Percentiles rank a stretch among this genome's conserved stretches.
Conservation (phyloP, 345 rosid genomes). For the Syzygium grande region DNA sequence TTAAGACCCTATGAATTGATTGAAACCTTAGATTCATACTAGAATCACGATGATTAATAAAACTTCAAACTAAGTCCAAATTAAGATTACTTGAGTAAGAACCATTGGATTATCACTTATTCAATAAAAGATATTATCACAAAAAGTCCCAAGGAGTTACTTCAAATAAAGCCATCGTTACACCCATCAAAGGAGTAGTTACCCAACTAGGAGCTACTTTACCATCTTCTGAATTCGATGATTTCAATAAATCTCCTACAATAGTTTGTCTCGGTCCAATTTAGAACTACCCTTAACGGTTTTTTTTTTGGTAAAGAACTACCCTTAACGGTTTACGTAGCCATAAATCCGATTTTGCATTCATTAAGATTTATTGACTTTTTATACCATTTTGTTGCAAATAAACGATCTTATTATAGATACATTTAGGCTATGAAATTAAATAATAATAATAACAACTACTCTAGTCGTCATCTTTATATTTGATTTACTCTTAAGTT, state of each 20-base stretch:
- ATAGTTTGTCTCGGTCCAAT: background rate
- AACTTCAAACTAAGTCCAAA: background rate
- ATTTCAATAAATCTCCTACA: background rate
- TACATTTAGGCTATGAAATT: conserved; percentile 8
- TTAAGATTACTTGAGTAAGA: background rate
- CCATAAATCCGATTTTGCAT: background rate
- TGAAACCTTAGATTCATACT: background rate
- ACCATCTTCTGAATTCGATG: background rate
- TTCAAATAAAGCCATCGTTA: background rate
- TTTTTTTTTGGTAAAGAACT: too few relatives aligned
- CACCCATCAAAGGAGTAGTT: background rate
- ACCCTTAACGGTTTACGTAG: background rate
- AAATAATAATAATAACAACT: conserved; percentile 9
- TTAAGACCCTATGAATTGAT: background rate
- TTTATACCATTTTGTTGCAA: conserved; percentile 7
- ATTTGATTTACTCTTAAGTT: conserved; percentile 8
- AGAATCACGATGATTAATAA: background rate
- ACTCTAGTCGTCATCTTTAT: conserved; percentile 8
- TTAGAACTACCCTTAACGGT: background rate
- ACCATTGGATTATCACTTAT: background rate
- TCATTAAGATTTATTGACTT: conserved; percentile 1
- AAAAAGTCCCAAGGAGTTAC: background rate
- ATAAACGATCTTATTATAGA: conserved; percentile 7
- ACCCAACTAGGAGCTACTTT: background rate
- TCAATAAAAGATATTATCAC: background rate